Evolutionary conservation across 805 yeast species (phyloP).

Genomic region (Myxozyma kluyveri): DNA sequence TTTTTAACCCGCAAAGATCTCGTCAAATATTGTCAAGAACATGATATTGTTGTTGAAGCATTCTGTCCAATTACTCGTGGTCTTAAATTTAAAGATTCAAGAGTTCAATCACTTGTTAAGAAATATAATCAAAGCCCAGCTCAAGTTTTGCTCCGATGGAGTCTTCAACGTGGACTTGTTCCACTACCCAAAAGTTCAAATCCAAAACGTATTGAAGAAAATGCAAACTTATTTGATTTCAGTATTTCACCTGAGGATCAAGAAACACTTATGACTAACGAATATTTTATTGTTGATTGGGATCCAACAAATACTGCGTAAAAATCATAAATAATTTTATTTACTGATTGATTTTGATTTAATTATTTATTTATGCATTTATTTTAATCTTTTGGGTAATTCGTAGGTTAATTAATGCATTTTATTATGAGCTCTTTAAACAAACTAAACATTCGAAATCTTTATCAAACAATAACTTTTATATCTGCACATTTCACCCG

Average conservation of each 20-base stretch:
- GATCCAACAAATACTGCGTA: slow-evolving; percentile 38
- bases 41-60: slow-evolving; percentile 65
- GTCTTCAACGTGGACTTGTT: slow-evolving; percentile 50
- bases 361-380: too few relatives aligned
- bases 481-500: too few relatives aligned
- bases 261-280: slow-evolving; percentile 34
- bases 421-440: neutral
- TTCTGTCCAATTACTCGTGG: slow-evolving; percentile 71
- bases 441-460: neutral
- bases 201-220: slow-evolving; percentile 50
- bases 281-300: slow-evolving; percentile 39
- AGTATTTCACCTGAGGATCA: slow-evolving; percentile 36
- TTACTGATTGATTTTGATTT: neutral
- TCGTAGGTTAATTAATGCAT: neutral
- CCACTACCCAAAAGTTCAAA: slow-evolving; percentile 68
- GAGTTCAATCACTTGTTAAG: slow-evolving; percentile 45
- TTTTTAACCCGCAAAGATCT: slow-evolving; percentile 70
- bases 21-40: slow-evolving; percentile 55
- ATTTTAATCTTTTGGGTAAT: neutral
- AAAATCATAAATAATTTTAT: neutral
- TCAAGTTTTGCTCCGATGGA: slow-evolving; percentile 71
- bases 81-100: slow-evolving; percentile 35
- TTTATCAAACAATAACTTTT: too few relatives aligned
- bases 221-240: slow-evolving; percentile 56
- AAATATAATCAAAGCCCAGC: slow-evolving; percentile 53